phyloP scores from a whole-genome alignment of 192 early-diverging fungal species.

The Jimgerdemannia flammicorona region DNA sequence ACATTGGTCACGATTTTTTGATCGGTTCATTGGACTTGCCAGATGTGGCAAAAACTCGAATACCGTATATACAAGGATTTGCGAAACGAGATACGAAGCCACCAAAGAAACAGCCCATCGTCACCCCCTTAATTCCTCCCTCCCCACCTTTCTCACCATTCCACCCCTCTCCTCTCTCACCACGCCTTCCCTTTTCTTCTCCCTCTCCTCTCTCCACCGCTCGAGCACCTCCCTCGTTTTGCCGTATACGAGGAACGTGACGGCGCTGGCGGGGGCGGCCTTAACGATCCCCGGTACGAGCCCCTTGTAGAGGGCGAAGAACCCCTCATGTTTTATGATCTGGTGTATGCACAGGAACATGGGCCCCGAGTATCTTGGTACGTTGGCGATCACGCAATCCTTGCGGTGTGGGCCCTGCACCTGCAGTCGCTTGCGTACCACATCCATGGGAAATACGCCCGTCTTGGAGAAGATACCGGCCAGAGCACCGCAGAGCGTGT shows the following conservation, averaged over 20 bases:
- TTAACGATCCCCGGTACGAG: slow-evolving; percentile 83
- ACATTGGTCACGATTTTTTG: too few relatives aligned
- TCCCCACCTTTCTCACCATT: too few relatives aligned
- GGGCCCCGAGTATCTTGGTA: slow-evolving; percentile 62
- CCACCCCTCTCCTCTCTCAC: too few relatives aligned
- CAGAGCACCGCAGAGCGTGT: slow-evolving; percentile 75
- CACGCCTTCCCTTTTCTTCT: not conserved
- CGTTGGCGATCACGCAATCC: slow-evolving; percentile 52
- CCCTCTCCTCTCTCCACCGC: not conserved
- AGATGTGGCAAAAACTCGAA: too few relatives aligned
- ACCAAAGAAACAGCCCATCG: too few relatives aligned
- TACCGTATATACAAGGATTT: too few relatives aligned
- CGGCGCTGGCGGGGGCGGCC: slow-evolving; percentile 77
- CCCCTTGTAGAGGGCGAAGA: slow-evolving; percentile 85
- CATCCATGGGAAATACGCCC: slow-evolving; percentile 87
- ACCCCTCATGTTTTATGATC: slow-evolving; percentile 76
- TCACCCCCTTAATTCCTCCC: too few relatives aligned
- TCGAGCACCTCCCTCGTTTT: slow-evolving; percentile 52
- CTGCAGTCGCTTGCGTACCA: slow-evolving; percentile 76
- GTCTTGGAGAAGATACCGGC: slow-evolving; percentile 83
- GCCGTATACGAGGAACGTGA: slow-evolving; percentile 85
- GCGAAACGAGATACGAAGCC: too few relatives aligned
- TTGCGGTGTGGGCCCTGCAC: slow-evolving; percentile 71
- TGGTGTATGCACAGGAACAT: slow-evolving; percentile 53
- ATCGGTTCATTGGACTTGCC: too few relatives aligned